Conservation (phyloP, 306 rosid species). For the Lathyrus aphaca region DNA sequence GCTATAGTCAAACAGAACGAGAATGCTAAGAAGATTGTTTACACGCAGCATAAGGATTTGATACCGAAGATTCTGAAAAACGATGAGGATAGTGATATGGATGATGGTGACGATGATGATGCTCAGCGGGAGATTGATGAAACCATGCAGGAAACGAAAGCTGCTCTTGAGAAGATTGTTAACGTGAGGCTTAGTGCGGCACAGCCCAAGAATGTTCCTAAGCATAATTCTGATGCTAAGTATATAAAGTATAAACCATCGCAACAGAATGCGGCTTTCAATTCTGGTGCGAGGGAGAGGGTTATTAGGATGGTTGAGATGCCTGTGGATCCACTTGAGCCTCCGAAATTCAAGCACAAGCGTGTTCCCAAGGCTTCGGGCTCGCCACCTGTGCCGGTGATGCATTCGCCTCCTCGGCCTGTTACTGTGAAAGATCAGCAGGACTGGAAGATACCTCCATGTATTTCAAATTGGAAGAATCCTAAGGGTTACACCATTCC, state of each 20-base stretch:
- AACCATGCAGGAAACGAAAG: slow-evolving; percentile 74
- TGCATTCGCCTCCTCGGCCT: slow-evolving; percentile 94
- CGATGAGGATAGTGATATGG: slow-evolving; percentile 48
- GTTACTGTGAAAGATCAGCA: slow-evolving; percentile 90
- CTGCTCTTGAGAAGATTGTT: slow-evolving; percentile 86
- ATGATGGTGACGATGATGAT: slow-evolving; percentile 71
- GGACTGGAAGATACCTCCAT: slow-evolving; percentile 95
- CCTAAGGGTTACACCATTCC: slow-evolving; percentile 91
- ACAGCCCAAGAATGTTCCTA: slow-evolving; percentile 83
- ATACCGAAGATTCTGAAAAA: slow-evolving; percentile 70
- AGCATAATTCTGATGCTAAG: slow-evolving; percentile 68
- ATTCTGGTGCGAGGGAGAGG: slow-evolving; percentile 88
- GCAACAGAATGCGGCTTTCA: slow-evolving; percentile 79
- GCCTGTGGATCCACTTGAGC: slow-evolving; percentile 95
- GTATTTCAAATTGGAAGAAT: slow-evolving; percentile 94
- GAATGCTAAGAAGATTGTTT: slow-evolving; percentile 75
- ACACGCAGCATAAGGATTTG: slow-evolving; percentile 76
- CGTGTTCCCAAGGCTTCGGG: slow-evolving; percentile 87
- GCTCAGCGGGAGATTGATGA: slow-evolving; percentile 69
- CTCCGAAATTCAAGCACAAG: slow-evolving; percentile 92
- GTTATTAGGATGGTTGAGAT: slow-evolving; percentile 88
- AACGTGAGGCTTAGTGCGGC: slow-evolving; percentile 82
- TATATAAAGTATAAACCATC: slow-evolving; percentile 89
- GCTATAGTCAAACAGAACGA: slow-evolving; percentile 86
- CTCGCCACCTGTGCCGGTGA: slow-evolving; percentile 87